A percentile compares a stretch with the other conserved stretches of the same genome.
Evolutionary conservation across 2,329 filamentous ascomycete species (phyloP).

Genomic region (Neocatenulostroma microsporum): DNA sequence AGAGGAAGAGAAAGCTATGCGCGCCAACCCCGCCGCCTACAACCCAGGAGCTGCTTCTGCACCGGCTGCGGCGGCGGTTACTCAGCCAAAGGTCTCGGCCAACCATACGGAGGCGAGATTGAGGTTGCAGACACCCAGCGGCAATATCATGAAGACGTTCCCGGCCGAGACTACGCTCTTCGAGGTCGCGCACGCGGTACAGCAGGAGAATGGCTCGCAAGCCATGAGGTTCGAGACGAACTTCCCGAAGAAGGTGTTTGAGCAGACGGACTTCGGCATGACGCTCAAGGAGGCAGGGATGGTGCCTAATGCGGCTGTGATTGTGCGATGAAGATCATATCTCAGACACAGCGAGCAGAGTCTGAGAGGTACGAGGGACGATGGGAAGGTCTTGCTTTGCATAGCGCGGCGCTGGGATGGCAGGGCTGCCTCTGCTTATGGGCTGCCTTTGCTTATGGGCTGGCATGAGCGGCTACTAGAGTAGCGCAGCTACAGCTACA

Average conservation of each 20-base stretch:
- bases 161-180: conserved; percentile 86
- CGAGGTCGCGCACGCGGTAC: conserved; percentile 73
- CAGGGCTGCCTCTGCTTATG: too few relatives aligned
- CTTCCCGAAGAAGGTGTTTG: conserved; percentile 77
- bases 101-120: conserved; percentile 75
- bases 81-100: conserved; percentile 55
- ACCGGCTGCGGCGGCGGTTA: conserved; percentile 37
- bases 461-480: too few relatives aligned
- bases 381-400: too few relatives aligned
- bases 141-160: conserved; percentile 79
- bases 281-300: conserved; percentile 88
- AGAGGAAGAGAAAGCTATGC: conserved; percentile 73
- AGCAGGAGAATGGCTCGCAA: conserved; percentile 59
- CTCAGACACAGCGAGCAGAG: too few relatives aligned
- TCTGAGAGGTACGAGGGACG: too few relatives aligned
- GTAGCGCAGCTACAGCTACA: too few relatives aligned
- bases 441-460: too few relatives aligned
- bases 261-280: conserved; percentile 67
- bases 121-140: conserved; percentile 66
- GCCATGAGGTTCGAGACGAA: conserved; percentile 75
- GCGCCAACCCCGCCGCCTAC: conserved; percentile 62
- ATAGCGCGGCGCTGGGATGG: too few relatives aligned
- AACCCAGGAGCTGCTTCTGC: conserved; percentile 40
- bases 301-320: conserved; percentile 81
- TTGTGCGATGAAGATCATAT: conserved; percentile 53